These are phyloP conservation scores for Mrakiaceae sp. DNA, from an alignment of 1,284 basidiomycete genomes.

Conservation along the genomic window DNA sequence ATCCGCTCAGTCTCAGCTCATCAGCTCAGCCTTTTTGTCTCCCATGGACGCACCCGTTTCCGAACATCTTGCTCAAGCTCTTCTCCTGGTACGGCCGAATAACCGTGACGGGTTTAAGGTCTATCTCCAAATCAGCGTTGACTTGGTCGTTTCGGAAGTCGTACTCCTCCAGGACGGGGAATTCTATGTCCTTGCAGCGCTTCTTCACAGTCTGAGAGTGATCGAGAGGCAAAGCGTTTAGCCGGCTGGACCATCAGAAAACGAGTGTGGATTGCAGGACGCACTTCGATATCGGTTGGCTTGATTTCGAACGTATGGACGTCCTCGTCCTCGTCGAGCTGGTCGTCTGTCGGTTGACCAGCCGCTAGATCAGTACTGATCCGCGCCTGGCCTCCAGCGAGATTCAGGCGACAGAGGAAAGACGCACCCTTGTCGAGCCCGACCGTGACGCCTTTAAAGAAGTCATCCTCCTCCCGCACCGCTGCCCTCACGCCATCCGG, in stretches of 20 bases:
- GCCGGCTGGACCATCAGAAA: not conserved
- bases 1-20: not conserved
- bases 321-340: slow-evolving; percentile 90
- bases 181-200: slow-evolving; percentile 85
- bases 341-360: slow-evolving; percentile 47
- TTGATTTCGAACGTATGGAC: slow-evolving; percentile 92
- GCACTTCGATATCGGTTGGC: slow-evolving; percentile 77
- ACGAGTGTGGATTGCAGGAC: slow-evolving; percentile 23
- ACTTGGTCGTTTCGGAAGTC: slow-evolving; percentile 92
- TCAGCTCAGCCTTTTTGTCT: slow-evolving; percentile 5
- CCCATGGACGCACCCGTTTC: slow-evolving; percentile 60
- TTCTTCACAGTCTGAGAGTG: slow-evolving; percentile 68
- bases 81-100: slow-evolving; percentile 97
- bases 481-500: not conserved
- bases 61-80: slow-evolving; percentile 95
- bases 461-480: slow-evolving; percentile 45
- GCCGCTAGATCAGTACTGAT: not conserved
- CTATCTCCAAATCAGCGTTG: slow-evolving; percentile 91
- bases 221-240: not conserved
- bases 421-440: slow-evolving; percentile 72
- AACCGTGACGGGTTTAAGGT: slow-evolving; percentile 88
- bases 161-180: slow-evolving; percentile 94
- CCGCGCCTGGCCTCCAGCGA: no score
- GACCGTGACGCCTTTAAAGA: slow-evolving; percentile 76
- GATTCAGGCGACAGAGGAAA: not conserved